Percentiles rank a stretch among this genome's conserved stretches.
Conservation (phyloP, 2,329 filamentous ascomycete genomes). For the Leptodontidium sp. region DNA sequence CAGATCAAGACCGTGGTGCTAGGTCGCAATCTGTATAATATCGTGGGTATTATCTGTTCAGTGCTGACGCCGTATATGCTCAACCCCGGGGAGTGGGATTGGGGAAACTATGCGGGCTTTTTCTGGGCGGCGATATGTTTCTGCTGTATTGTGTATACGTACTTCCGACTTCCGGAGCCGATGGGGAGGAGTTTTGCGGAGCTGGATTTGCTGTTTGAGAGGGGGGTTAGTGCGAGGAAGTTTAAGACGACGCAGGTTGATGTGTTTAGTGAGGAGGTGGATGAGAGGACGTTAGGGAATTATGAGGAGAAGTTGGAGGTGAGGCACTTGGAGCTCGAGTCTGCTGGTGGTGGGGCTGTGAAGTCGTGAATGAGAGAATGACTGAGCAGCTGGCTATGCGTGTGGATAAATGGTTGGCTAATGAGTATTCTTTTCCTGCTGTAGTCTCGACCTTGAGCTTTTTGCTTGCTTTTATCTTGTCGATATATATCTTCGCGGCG, state of each 20-base stretch:
- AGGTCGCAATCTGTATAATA: conserved; percentile 75
- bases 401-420: not conserved
- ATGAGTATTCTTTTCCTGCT: not conserved
- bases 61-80: conserved; percentile 93
- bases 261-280: conserved; percentile 42
- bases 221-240: conserved; percentile 58
- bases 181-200: conserved; percentile 84
- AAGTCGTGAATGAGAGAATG: conserved; percentile 7
- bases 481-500: not conserved
- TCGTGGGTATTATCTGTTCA: conserved; percentile 81
- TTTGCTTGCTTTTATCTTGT: not conserved
- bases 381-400: not conserved
- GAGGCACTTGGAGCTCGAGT: conserved; percentile 23
- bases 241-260: conserved; percentile 46
- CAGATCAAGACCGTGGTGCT: conserved; percentile 93
- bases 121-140: conserved; percentile 74
- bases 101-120: conserved; percentile 87
- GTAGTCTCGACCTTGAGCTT: not conserved
- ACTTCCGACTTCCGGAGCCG: conserved; percentile 83
- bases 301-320: conserved; percentile 74
- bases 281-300: conserved; percentile 34
- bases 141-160: conserved; percentile 70
- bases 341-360: not conserved
- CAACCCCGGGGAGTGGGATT: conserved; percentile 86
- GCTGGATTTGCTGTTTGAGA: conserved; percentile 84